Conservation (phyloP, 306 rosid genomes). For the Psophocarpus tetragonolobus region DNA sequence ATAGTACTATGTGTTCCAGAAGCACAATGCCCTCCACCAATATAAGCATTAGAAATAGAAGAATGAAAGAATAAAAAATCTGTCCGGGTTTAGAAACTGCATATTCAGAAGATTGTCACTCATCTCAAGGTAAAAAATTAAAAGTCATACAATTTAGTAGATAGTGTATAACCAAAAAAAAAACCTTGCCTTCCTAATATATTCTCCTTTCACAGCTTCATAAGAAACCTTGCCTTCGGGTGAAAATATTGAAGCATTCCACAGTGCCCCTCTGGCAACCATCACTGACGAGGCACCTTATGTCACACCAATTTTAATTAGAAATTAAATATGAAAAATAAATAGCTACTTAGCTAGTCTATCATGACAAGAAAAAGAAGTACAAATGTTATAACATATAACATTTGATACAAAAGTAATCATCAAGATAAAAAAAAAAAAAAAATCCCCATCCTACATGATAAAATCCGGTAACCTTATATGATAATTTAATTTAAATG, state of each 20-base stretch:
- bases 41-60: conserved; percentile 24
- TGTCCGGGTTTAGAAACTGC: neutral
- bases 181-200: conserved; percentile 71
- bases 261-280: conserved; percentile 96
- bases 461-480: neutral
- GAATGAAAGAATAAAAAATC: neutral
- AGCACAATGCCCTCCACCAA: conserved; percentile 11
- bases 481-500: conserved; percentile 21
- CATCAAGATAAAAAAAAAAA: conserved; percentile 5
- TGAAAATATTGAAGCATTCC: conserved; percentile 91
- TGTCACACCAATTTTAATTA: conserved; percentile 21
- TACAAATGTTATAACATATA: neutral
- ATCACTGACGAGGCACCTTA: conserved; percentile 82
- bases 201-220: conserved; percentile 73
- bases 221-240: conserved; percentile 57
- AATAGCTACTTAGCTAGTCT: neutral
- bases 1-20: neutral
- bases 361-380: neutral
- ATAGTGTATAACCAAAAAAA: neutral
- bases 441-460: neutral
- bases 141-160: neutral
- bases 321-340: conserved; percentile 18
- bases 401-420: neutral
- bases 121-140: conserved; percentile 15
- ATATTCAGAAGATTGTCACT: neutral